Evolutionary conservation across 2,329 filamentous ascomycete species (phyloP).

Genomic region (Pseudogymnoascus sp.): DNA sequence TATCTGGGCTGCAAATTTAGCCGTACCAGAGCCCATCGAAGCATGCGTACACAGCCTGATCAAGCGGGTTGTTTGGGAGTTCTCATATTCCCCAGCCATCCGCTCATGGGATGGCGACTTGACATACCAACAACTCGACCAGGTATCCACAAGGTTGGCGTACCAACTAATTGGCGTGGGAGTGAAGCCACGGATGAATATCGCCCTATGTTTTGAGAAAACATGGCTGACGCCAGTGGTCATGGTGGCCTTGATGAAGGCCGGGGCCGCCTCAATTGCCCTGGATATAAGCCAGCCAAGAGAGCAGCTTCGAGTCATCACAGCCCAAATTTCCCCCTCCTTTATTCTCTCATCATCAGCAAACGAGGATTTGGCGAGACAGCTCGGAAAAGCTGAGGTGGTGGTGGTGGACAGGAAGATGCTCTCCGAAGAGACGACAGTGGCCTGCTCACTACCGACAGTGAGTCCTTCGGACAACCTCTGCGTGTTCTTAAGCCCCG

Average conservation of each 20-base stretch:
- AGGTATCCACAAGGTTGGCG: conserved; percentile 10
- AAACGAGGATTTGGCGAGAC: background rate
- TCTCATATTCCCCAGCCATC: conserved; percentile 13
- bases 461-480: background rate
- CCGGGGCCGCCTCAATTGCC: conserved; percentile 23
- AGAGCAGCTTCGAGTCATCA: background rate
- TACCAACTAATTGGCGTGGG: conserved; percentile 6
- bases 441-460: background rate
- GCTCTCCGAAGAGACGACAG: background rate
- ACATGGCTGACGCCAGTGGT: conserved; percentile 18
- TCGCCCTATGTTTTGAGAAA: conserved; percentile 20
- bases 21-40: background rate
- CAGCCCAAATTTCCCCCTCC: background rate
- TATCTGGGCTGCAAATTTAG: conserved; percentile 12
- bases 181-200: conserved; percentile 13
- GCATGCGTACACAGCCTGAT: conserved; percentile 1
- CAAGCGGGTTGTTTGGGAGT: background rate
- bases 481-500: background rate
- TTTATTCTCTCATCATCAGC: background rate
- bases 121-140: conserved; percentile 17
- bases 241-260: conserved; percentile 22
- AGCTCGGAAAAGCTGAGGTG: background rate
- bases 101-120: conserved; percentile 17
- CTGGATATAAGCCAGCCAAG: conserved; percentile 17
- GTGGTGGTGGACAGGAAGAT: background rate